These are phyloP conservation scores for Blastosporella zonata DNA, from an alignment of 1,284 basidiomycete species.

Conservation along the genomic window DNA sequence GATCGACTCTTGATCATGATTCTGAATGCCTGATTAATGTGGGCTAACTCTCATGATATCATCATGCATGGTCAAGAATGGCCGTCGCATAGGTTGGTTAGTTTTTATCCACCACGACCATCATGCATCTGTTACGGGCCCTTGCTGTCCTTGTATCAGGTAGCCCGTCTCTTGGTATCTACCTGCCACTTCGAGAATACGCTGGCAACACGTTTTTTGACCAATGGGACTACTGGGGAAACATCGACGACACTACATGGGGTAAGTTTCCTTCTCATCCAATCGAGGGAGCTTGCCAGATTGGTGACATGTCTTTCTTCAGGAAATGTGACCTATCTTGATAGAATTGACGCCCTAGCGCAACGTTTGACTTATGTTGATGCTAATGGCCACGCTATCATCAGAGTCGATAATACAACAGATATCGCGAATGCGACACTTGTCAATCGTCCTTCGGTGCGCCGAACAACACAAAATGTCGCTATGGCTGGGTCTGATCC, in stretches of 20 bases:
- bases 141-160: slow-evolving; percentile 2
- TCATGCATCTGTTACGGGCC: slow-evolving; percentile 6
- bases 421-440: slow-evolving; percentile 40
- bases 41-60: too few relatives aligned
- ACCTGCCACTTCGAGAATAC: slow-evolving; percentile 47
- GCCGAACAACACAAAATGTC: slow-evolving; percentile 14
- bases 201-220: slow-evolving; percentile 55
- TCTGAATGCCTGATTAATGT: too few relatives aligned
- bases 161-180: slow-evolving; percentile 25
- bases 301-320: neutral
- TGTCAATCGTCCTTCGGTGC: slow-evolving; percentile 56
- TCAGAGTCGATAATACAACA: slow-evolving; percentile 57
- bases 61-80: slow-evolving; percentile 8
- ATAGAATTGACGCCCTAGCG: slow-evolving; percentile 38
- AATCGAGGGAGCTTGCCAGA: neutral
- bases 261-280: slow-evolving; percentile 38
- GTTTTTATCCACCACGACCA: neutral
- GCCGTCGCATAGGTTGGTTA: neutral
- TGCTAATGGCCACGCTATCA: slow-evolving; percentile 50
- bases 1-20: neutral
- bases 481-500: neutral
- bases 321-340: slow-evolving; percentile 53
- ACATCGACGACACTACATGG: slow-evolving; percentile 59
- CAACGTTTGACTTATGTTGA: slow-evolving; percentile 55
- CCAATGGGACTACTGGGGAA: slow-evolving; percentile 57